Percentiles rank a stretch among this genome's conserved stretches.
phyloP scores from a whole-genome alignment of 352 stramenopile species.

The Globisporangium canariense region DNA sequence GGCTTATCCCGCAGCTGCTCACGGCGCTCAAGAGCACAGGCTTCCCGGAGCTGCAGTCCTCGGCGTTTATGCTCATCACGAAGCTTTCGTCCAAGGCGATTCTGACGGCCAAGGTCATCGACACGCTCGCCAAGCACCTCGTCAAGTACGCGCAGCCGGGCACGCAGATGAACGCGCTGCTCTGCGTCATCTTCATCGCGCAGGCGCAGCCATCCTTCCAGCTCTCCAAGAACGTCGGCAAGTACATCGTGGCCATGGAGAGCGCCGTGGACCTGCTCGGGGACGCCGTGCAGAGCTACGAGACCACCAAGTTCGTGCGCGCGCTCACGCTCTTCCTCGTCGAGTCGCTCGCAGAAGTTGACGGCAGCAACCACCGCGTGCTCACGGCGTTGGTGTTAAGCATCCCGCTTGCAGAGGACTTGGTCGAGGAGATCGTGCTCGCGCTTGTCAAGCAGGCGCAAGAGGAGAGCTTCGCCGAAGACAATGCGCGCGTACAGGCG shows the following conservation, averaged over 20 bases:
- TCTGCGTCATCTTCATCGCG: slow-evolving; percentile 73
- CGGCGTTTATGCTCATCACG: slow-evolving; percentile 83
- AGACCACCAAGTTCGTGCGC: slow-evolving; percentile 67
- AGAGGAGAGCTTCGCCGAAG: slow-evolving; percentile 32
- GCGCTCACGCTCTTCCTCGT: slow-evolving; percentile 51
- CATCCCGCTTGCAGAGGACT: slow-evolving; percentile 42
- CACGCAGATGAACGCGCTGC: slow-evolving; percentile 66
- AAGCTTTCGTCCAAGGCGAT: slow-evolving; percentile 82
- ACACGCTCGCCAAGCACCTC: slow-evolving; percentile 68
- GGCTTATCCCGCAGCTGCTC: slow-evolving; percentile 76
- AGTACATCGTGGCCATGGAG: slow-evolving; percentile 65
- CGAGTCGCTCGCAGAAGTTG: slow-evolving; percentile 28
- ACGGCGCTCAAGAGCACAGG: slow-evolving; percentile 57
- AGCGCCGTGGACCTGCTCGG: slow-evolving; percentile 61
- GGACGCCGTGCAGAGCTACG: slow-evolving; percentile 68
- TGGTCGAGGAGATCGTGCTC: slow-evolving; percentile 47
- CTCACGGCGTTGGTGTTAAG: slow-evolving; percentile 39
- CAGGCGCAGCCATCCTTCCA: slow-evolving; percentile 70
- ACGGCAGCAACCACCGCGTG: slow-evolving; percentile 39
- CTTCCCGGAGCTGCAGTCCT: slow-evolving; percentile 75
- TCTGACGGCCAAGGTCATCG: slow-evolving; percentile 67
- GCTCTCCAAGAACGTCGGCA: slow-evolving; percentile 49
- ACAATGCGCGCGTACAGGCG: slow-evolving; percentile 39
- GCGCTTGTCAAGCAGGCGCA: slow-evolving; percentile 45
- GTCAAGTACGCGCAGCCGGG: slow-evolving; percentile 70